A percentile compares a stretch with the other conserved stretches of the same genome.
phyloP scores from a whole-genome alignment of 306 rosid species.

The Fragaria vesca region DNA sequence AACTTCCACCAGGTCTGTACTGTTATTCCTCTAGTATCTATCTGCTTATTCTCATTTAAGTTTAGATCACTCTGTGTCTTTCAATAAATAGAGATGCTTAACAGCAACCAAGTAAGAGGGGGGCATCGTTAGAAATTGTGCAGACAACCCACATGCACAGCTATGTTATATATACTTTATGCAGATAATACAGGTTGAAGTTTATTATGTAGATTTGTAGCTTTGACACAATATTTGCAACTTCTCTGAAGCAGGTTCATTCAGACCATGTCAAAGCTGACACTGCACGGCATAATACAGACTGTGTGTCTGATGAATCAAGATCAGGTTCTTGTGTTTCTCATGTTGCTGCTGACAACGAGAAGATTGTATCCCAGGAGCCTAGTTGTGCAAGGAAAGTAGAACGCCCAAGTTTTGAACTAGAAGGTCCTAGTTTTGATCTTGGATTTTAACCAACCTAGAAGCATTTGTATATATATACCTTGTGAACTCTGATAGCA shows the following conservation, averaged over 20 bases:
- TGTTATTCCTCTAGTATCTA: constrained; percentile 18
- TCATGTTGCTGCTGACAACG: constrained; percentile 25
- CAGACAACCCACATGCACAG: background rate
- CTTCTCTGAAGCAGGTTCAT: constrained; percentile 29
- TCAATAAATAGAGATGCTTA: background rate
- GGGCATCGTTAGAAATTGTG: background rate
- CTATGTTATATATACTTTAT: background rate
- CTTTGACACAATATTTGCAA: constrained; percentile 4
- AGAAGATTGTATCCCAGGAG: constrained; percentile 33
- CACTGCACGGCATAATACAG: constrained; percentile 28
- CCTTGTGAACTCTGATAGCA: background rate
- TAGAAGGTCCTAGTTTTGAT: constrained; percentile 63
- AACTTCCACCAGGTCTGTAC: constrained; percentile 52
- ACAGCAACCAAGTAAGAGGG: background rate
- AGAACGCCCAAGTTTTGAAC: constrained; percentile 59
- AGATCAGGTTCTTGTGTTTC: constrained; percentile 23
- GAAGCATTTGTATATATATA: background rate
- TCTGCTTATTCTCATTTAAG: constrained; percentile 1
- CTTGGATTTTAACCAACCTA: constrained; percentile 55
- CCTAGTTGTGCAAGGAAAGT: constrained; percentile 29
- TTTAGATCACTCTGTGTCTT: background rate
- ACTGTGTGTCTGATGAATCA: constrained; percentile 23
- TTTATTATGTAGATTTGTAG: background rate
- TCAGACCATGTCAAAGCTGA: constrained; percentile 39
- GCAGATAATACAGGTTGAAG: background rate